Conservation (phyloP, 306 rosid genomes). For the Casuarina cunninghamiana region DNA sequence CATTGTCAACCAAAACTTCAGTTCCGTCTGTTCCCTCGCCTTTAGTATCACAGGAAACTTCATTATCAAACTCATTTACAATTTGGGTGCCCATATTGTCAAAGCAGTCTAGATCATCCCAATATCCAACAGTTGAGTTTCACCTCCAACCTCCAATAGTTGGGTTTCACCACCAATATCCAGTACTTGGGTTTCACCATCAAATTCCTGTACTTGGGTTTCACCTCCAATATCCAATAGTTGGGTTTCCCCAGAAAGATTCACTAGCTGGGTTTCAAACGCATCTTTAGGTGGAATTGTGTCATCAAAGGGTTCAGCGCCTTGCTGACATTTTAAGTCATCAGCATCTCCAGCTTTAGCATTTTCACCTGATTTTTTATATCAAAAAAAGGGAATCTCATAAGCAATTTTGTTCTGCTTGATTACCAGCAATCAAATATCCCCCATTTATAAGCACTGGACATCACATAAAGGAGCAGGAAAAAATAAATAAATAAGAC, state of each 20-base stretch:
- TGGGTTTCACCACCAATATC: too few species aligned
- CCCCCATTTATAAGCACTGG: neutral
- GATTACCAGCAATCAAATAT: neutral
- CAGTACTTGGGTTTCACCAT: too few species aligned
- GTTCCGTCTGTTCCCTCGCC: constrained; percentile 50
- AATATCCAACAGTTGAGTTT: constrained; percentile 51
- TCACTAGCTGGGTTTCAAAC: constrained; percentile 20
- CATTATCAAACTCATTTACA: constrained; percentile 39
- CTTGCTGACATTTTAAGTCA: constrained; percentile 33
- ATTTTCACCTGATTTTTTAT: constrained; percentile 34
- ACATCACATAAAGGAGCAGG: neutral
- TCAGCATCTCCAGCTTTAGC: constrained; percentile 22
- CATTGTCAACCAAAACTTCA: constrained; percentile 42
- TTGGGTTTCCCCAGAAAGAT: too few species aligned
- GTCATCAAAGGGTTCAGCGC: constrained; percentile 39
- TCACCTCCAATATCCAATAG: too few species aligned
- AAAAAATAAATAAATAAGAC: neutral
- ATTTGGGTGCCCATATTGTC: constrained; percentile 43
- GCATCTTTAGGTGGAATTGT: constrained; percentile 24
- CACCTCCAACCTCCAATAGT: constrained; percentile 29
- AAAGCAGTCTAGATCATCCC: constrained; percentile 38
- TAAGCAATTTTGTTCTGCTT: neutral
- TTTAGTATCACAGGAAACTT: constrained; percentile 25
- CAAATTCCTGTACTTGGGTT: too few species aligned
- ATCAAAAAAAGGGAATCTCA: neutral